These are phyloP conservation scores for Solanum pinnatisectum DNA, from an alignment of 257 asterid species.

Conservation along the genomic window DNA sequence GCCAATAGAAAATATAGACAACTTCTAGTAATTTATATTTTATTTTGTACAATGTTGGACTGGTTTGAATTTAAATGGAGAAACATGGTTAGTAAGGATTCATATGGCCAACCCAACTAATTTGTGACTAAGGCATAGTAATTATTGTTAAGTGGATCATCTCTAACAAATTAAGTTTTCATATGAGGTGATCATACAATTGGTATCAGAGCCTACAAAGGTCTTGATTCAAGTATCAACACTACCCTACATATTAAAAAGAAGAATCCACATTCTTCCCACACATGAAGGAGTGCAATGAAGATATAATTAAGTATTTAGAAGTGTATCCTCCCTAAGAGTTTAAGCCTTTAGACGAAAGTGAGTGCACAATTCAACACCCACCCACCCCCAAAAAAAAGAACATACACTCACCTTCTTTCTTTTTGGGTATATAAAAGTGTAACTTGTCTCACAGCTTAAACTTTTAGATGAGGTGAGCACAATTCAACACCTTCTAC, in stretches of 20 bases:
- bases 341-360: not conserved
- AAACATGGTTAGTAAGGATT: not conserved
- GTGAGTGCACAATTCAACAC: not conserved
- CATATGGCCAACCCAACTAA: not conserved
- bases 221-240: not conserved
- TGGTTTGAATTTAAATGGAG: not conserved
- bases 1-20: not conserved
- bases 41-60: not conserved
- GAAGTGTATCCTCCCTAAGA: not conserved
- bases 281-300: not conserved
- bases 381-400: not conserved
- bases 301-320: not conserved
- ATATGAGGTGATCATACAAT: not conserved
- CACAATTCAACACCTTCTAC: not conserved
- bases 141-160: not conserved
- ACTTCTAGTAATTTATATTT: not conserved
- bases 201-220: not conserved
- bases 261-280: not conserved
- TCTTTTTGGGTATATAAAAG: not conserved
- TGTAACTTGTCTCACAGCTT: not conserved
- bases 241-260: not conserved
- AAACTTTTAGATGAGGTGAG: not conserved
- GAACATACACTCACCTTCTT: not conserved
- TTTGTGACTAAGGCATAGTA: not conserved
- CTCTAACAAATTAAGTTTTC: not conserved